phyloP scores from a whole-genome alignment of 2,329 filamentous ascomycete genomes.

The Diplodia seriata region DNA sequence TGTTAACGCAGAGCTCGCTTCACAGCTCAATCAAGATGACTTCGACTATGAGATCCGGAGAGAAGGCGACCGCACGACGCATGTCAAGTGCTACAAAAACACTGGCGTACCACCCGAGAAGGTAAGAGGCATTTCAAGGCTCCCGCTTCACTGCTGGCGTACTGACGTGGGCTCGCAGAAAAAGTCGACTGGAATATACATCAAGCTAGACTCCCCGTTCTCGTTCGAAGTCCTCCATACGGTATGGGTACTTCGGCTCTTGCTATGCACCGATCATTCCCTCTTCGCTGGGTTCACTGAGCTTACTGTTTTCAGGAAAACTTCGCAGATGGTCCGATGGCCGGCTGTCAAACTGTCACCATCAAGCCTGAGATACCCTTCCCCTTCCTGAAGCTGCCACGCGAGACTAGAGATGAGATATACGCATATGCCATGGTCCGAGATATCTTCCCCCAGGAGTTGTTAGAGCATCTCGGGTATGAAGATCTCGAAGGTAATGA shows the following conservation, averaged over 20 bases:
- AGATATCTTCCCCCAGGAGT: not conserved
- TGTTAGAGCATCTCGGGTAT: no score
- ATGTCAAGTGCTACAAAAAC: not conserved
- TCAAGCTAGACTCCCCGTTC: not conserved
- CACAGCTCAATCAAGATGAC: not conserved
- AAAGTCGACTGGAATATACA: not conserved
- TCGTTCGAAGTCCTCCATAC: not conserved
- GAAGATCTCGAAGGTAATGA: no score
- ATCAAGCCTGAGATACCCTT: not conserved
- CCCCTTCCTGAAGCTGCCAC: not conserved
- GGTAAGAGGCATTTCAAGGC: not conserved
- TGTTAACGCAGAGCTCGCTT: not conserved
- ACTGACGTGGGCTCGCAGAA: not conserved
- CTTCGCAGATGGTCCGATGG: not conserved
- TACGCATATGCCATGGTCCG: conserved; percentile 10
- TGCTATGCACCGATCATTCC: no score
- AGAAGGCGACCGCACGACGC: not conserved
- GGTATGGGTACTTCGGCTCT: not conserved
- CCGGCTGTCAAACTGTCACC: not conserved
- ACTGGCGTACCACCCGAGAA: not conserved
- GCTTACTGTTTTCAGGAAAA: not conserved
- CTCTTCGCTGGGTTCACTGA: not conserved
- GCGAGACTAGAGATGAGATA: not conserved
- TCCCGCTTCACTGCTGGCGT: not conserved
- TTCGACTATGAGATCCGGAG: not conserved